Percentiles rank a stretch among this genome's conserved stretches.
These are phyloP conservation scores for Gossypium davidsonii DNA, from an alignment of 441 rosid species.

Conservation along the genomic window DNA sequence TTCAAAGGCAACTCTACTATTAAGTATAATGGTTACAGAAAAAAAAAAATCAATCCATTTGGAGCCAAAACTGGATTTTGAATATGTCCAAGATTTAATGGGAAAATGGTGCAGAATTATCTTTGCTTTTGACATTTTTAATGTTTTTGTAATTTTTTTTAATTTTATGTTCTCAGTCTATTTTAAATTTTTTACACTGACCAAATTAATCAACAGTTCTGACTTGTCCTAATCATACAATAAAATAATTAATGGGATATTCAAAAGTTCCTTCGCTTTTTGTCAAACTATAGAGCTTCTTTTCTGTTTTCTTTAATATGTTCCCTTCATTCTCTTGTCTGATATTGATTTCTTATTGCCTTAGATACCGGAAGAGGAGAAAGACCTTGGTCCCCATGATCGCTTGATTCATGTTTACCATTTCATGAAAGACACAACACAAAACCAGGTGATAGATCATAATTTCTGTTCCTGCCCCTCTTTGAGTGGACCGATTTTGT, in stretches of 20 bases:
- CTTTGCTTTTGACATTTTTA: constrained; percentile 6
- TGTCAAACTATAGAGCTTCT: neutral
- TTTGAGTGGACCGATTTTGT: neutral
- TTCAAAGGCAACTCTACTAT: neutral
- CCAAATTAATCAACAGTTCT: neutral
- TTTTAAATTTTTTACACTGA: neutral
- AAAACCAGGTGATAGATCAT: constrained; percentile 30
- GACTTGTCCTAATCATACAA: neutral
- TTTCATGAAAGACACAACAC: constrained; percentile 35
- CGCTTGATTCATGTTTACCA: constrained; percentile 41
- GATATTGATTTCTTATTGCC: constrained; percentile 13
- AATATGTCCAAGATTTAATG: neutral
- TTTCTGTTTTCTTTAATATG: neutral
- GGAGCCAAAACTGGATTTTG: neutral
- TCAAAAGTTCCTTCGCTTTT: neutral
- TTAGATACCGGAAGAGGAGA: constrained; percentile 47
- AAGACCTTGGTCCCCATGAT: constrained; percentile 39
- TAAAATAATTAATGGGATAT: neutral
- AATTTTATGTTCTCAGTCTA: neutral
- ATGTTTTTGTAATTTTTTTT: neutral
- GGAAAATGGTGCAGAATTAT: neutral
- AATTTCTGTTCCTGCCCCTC: neutral
- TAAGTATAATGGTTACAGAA: neutral
- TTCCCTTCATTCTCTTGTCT: neutral
- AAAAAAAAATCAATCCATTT: neutral